Evolutionary conservation across 768 basidiomycete species (phyloP).

Genomic region (Tulasnella sp.): DNA sequence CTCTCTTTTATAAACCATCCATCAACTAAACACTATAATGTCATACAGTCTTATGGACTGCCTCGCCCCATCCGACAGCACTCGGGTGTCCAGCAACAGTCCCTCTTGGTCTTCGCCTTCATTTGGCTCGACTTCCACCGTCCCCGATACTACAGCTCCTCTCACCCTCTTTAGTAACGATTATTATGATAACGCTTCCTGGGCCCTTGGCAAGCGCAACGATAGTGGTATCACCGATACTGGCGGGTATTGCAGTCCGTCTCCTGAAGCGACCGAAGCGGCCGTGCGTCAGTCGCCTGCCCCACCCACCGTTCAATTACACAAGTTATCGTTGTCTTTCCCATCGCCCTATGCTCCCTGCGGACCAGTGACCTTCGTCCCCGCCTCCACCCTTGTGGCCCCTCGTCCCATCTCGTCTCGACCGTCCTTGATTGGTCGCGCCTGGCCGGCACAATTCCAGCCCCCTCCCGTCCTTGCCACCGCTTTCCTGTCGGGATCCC

Average conservation of each 20-base stretch:
- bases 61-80: background rate
- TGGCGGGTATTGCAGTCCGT: background rate
- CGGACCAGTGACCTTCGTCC: background rate
- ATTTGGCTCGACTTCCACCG: background rate
- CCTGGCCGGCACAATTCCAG: background rate
- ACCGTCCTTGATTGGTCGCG: background rate
- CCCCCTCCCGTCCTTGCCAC: background rate
- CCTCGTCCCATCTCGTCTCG: background rate
- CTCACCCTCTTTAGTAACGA: background rate
- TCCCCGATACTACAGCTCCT: background rate
- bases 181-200: background rate
- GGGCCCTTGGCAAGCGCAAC: background rate
- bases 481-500: too few species aligned
- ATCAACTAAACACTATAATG: background rate
- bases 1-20: background rate
- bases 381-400: background rate
- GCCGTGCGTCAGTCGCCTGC: background rate
- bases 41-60: background rate
- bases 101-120: background rate
- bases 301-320: background rate
- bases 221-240: background rate
- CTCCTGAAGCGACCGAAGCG: background rate
- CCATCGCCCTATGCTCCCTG: background rate
- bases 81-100: constrained; percentile 5
- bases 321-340: background rate